Evolutionary conservation across 108 stramenopile genomes (phyloP), one percentile per base, ranked within the genome.

Genomic region (Fistulifera pelliculosa): DNA sequence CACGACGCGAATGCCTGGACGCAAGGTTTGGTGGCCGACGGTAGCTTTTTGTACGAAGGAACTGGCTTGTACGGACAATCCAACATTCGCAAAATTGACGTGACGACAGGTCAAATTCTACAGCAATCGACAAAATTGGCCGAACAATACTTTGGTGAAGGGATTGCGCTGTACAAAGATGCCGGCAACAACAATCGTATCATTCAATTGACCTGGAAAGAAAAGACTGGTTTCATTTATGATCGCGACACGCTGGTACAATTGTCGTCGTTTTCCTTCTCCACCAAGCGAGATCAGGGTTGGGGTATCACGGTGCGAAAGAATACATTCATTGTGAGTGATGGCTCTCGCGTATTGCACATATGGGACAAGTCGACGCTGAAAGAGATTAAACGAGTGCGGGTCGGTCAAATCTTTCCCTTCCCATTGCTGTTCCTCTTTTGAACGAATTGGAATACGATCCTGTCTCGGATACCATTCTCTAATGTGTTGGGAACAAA

Each of bases 291-390:
- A 6, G 57, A 27, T 1, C 79, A 91, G 58, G 90, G 85, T 22
- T 91, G 90, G 90, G 90, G 90, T 0, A 83, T 91, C 26, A 80
- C 90, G 26, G 87, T 76, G 35, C 69, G 74, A n/a, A 38, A 60
- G 27, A 55, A 74, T 27, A 64, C 73, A 19, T 85, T 91, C 49
- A 68, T 75, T 55, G 81, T 91, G 0, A 83, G 68, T 44, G 90
- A 91, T 68, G 90, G 90, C 27, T 73, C 75, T 39, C 54, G 71
- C 12, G 56, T 49, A 12, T 38, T 91, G 2, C 49, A 63, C 27
- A 60, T 81, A 49, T 91, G 90, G 90, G 31, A 35, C 31, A 35
- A 35, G 31, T 35, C 31, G 6, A 35, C 31, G 6, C 8, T 35
- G 31, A 3, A 8, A 35, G 69, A 91, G 58, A 58, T 40, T n/a